Base-by-base conservation (phyloP, 1,139 yeast species). In the Kodamaea anthophila region DNA sequence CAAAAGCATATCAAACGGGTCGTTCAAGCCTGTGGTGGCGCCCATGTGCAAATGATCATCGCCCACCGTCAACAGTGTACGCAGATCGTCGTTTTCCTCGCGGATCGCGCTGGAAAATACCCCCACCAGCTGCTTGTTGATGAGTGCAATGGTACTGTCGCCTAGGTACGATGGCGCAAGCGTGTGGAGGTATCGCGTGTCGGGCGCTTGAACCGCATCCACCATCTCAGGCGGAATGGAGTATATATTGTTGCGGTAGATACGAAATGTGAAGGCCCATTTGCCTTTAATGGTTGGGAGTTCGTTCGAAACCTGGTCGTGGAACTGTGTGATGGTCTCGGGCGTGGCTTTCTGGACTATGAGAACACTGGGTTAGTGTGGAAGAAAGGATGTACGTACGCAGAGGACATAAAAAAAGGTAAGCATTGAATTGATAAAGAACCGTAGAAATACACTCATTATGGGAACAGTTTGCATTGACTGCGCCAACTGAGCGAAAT, bases 241-340 rank as follows among this genome's bases (percentile, higher is more conserved):
- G 45, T 53, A 66, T 20, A 65, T 67, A 44, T 79, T 81, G 46
- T 77, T 79, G 25, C 84, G 55, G 48, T 72, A 80, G 29, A 81
- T 70, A 43, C 75, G 76, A 49, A 78, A 68, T 30, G 69, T 77
- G 46, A 79, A 75, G 34, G 56, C 59, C 88, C 88, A 81, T 34
- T 71, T 64, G 2, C 84, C 82, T 23, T 68, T 58, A 2, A 66
- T 45, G 10, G 69, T 61, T 0, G 87, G 85, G 15, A 77, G 60
- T 36, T 74, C 77, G 42, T 80, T 79, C 11, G 78, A 68, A 10
- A 81, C 63, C 39, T 71, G 72, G 49, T 81, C 88, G 42, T 78
- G 83, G 42, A 80, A 69, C 35, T 73, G 73, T 0, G 79, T 63
- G 24, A 81, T 77, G 3, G 81, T 71, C 20, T 79, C 77, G 2